These are phyloP conservation scores for Metschnikowia corniflorae DNA, from an alignment of 805 yeast species.

Conservation along the genomic window DNA sequence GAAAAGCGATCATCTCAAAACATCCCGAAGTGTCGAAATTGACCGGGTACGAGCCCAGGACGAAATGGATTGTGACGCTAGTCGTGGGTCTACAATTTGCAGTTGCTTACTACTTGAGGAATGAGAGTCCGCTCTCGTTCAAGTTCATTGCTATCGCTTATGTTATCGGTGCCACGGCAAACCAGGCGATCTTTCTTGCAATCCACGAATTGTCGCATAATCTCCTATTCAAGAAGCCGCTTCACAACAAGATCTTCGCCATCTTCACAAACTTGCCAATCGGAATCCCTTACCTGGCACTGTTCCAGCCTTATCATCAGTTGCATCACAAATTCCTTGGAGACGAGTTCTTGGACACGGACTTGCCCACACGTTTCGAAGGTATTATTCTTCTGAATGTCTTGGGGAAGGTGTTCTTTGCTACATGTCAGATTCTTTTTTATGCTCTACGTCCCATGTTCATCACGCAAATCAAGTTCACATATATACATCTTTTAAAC, in stretches of 20 bases:
- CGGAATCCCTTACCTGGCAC: conserved; percentile 87
- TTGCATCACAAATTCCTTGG: conserved; percentile 89
- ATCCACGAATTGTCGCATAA: conserved; percentile 89
- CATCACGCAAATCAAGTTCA: conserved; percentile 69
- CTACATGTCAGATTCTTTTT: conserved; percentile 83
- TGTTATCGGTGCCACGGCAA: conserved; percentile 79
- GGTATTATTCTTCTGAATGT: conserved; percentile 70
- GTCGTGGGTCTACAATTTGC: conserved; percentile 69
- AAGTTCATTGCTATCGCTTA: conserved; percentile 65
- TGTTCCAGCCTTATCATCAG: conserved; percentile 86
- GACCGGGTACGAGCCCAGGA: conserved; percentile 81
- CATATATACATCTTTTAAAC: conserved; percentile 71
- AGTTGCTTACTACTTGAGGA: conserved; percentile 57
- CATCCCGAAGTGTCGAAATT: conserved; percentile 79
- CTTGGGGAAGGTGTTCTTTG: conserved; percentile 86
- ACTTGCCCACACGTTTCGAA: conserved; percentile 78
- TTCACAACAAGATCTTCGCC: conserved; percentile 73
- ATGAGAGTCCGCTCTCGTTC: conserved; percentile 50
- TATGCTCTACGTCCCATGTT: conserved; percentile 91
- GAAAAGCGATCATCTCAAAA: conserved; percentile 67
- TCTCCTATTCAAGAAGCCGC: conserved; percentile 73
- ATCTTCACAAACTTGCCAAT: conserved; percentile 80
- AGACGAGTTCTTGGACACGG: conserved; percentile 79
- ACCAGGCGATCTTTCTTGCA: conserved; percentile 80
- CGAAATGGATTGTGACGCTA: conserved; percentile 67